phyloP scores from a whole-genome alignment of 2,329 filamentous ascomycete genomes.

The Mollisia scopiformis region DNA sequence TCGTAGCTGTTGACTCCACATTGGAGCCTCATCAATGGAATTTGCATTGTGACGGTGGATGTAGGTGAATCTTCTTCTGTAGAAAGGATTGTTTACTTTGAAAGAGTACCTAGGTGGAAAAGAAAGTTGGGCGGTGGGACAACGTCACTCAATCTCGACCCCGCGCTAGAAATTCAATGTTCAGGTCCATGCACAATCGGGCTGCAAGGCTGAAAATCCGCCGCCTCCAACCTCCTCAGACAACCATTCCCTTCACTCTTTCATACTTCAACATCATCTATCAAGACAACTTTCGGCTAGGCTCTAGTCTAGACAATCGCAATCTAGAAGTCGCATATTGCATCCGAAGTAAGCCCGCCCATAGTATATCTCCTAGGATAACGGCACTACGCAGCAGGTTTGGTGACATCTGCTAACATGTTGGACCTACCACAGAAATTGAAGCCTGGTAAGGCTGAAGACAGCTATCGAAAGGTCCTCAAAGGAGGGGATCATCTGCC shows the following conservation, averaged over 20 bases:
- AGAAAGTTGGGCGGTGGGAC: background rate
- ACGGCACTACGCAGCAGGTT: background rate
- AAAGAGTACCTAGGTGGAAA: too few species aligned
- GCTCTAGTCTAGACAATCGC: too few species aligned
- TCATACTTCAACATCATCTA: background rate
- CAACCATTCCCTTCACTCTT: background rate
- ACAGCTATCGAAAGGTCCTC: background rate
- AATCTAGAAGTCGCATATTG: too few species aligned
- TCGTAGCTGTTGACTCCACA: constrained; percentile 98
- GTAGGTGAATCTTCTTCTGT: background rate
- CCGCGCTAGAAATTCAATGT: background rate
- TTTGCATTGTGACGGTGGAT: constrained; percentile 39
- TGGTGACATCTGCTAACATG: background rate
- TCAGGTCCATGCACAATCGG: background rate
- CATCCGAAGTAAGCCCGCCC: background rate
- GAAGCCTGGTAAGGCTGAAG: background rate
- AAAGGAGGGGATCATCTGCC: background rate
- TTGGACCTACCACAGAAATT: background rate
- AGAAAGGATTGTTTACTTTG: too few species aligned
- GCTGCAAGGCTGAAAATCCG: background rate
- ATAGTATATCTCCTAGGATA: background rate
- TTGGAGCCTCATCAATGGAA: constrained; percentile 83
- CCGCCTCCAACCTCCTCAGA: background rate
- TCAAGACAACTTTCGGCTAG: too few species aligned
- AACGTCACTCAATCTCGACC: background rate